These are phyloP conservation scores for Nelumbo lutea DNA, from an alignment of 164 flowering plant genomes.

Conservation along the genomic window DNA sequence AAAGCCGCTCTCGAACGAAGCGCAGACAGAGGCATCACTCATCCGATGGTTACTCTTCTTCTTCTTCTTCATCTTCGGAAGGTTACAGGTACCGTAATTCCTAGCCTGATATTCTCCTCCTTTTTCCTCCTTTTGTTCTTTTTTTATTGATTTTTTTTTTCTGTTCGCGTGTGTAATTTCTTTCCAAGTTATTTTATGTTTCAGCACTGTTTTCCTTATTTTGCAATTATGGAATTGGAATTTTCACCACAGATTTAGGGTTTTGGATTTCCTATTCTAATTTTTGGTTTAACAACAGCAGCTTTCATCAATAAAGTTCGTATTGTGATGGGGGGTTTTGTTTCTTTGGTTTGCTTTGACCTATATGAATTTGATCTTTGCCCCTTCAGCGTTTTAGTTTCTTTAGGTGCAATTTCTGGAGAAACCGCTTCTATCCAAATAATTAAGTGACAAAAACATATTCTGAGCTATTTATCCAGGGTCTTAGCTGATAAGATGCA, in stretches of 20 bases:
- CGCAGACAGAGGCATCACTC: conserved; percentile 48
- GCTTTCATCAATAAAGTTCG: too few species aligned
- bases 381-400: too few species aligned
- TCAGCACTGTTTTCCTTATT: background rate
- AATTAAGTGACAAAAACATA: too few species aligned
- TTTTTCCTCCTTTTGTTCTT: background rate
- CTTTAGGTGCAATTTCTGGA: too few species aligned
- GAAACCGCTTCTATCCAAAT: too few species aligned
- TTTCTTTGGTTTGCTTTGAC: too few species aligned
- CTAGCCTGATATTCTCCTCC: background rate
- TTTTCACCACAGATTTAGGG: background rate
- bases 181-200: background rate
- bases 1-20: conserved; percentile 42
- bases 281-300: too few species aligned
- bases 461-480: too few species aligned
- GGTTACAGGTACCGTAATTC: conserved; percentile 29
- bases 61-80: conserved; percentile 33
- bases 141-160: background rate
- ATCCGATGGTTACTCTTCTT: conserved; percentile 28
- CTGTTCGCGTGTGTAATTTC: background rate
- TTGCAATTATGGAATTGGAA: background rate
- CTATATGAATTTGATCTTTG: too few species aligned
- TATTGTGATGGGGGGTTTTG: too few species aligned
- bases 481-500: too few species aligned
- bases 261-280: background rate